These are phyloP conservation scores for Xylaria arbuscula DNA, from an alignment of 2,329 filamentous ascomycete species.

Conservation along the genomic window DNA sequence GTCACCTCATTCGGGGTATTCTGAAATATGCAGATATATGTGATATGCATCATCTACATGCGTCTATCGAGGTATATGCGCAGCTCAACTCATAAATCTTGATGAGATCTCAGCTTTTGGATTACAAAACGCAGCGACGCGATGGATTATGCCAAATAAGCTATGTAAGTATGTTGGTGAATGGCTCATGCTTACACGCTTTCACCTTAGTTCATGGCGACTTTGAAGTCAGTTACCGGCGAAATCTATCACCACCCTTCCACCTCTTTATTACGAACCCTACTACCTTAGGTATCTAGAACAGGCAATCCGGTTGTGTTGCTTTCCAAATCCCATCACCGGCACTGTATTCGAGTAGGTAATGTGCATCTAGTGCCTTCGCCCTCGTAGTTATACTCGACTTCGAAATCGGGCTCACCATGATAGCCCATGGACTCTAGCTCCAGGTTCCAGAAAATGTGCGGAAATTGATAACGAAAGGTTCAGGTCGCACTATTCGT, in stretches of 20 bases:
- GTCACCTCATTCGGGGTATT: no score
- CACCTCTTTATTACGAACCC: background rate
- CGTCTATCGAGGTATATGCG: no score
- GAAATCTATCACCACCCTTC: constrained; percentile 24
- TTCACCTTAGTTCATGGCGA: background rate
- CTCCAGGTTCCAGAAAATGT: constrained; percentile 51
- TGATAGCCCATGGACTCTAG: constrained; percentile 62
- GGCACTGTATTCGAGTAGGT: constrained; percentile 48
- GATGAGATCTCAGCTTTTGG: no score
- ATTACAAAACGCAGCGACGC: no score
- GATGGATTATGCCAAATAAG: no score
- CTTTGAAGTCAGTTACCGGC: background rate
- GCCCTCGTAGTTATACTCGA: constrained; percentile 40
- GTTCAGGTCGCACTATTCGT: constrained; percentile 52
- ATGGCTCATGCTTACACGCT: no score
- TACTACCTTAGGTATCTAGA: no score
- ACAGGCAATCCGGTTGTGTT: constrained; percentile 2
- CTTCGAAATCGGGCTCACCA: constrained; percentile 55
- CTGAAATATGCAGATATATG: no score
- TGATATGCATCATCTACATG: no score
- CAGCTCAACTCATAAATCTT: no score
- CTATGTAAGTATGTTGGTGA: no score
- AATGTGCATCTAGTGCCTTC: constrained; percentile 33
- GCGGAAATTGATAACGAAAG: constrained; percentile 53
- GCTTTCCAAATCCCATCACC: constrained; percentile 46